Evolutionary conservation across 163 green algal species (phyloP).

Genomic region (Dunaliella salina): DNA sequence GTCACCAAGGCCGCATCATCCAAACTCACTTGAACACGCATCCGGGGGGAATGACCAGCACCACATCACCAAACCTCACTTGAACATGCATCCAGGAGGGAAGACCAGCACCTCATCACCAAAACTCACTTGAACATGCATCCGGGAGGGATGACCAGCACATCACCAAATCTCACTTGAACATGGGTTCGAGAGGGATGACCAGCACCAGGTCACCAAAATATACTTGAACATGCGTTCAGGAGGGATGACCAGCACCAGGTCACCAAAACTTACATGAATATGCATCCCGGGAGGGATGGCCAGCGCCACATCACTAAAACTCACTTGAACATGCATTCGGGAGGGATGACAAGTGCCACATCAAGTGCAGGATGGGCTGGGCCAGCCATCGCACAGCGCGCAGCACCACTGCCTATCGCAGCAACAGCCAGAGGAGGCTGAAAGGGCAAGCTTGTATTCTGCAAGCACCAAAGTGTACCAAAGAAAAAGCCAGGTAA

Average conservation of each 20-base stretch:
- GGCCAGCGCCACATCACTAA: no score
- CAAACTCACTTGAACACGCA: no score
- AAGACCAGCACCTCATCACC: conserved; percentile 53
- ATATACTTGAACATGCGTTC: conserved; percentile 41
- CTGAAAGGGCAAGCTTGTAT: conserved; percentile 34
- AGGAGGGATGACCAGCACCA: conserved; percentile 57
- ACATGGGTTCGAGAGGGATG: no score
- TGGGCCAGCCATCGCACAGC: conserved; percentile 5
- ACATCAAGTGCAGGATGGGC: conserved; percentile 42
- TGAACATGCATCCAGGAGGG: conserved; percentile 47
- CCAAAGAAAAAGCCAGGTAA: no score
- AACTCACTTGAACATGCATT: conserved; percentile 43
- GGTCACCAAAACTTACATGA: no score
- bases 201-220: no score
- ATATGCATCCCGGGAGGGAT: no score
- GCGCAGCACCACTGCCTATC: conserved; percentile 40
- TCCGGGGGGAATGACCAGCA: no score
- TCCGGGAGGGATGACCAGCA: conserved; percentile 49
- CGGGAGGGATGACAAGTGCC: conserved; percentile 53
- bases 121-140: conserved; percentile 41
- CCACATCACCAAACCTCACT: conserved; percentile 2
- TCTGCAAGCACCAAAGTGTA: not conserved
- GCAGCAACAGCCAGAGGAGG: conserved; percentile 30
- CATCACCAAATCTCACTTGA: no score
- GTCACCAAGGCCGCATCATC: conserved; percentile 59